Evolutionary conservation across 129 eudicot genomes (phyloP), one percentile per base, ranked within the genome.

Genomic region (Apium graveolens): DNA sequence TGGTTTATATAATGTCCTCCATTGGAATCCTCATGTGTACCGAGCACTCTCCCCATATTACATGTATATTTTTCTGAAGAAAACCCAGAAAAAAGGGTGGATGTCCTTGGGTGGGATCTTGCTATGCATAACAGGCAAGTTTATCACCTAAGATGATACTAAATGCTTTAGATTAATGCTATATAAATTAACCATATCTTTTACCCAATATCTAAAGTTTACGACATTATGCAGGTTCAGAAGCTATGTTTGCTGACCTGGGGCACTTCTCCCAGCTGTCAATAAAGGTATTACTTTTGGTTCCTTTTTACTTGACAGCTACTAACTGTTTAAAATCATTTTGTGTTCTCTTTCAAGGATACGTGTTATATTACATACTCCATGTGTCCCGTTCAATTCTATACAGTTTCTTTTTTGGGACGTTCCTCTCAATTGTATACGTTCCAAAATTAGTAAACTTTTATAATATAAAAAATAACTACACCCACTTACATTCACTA

Each of bases 191-290:
- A n/a, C 5, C 9, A 60, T 60, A n/a, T 66, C 4, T 66, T 31
- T 69, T 0, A 16, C 74, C 26, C 18, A 51, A 24, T 66, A 11
- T 41, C 26, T 62, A 37, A 51, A 10, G 20, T 66, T 66, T 11
- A 35, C 29, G 62, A 51, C 45, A 2, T 73, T 11, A 38, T 86
- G 38, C 92, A 94, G 98, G 99, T 75, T 95, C 99, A 12, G 99
- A 95, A 81, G 99, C 99, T 37, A 95, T 95, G 99, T 95, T 91
- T 86, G 99, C 99, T 81, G 99, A 95, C 87, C 91, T 95, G 41
- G 99, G 99, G 68, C 99, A 95, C 84, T 95, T 95, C 74, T 90
- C 99, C 5, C 99, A 95, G 80, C 73, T 92, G 85, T 95, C 99
- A 42, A 95, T 94, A 69, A 86, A 94, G 98, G 98, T 89, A 79